Conservation (phyloP, 2,329 filamentous ascomycete genomes). For the Cryoendolithus antarcticus region DNA sequence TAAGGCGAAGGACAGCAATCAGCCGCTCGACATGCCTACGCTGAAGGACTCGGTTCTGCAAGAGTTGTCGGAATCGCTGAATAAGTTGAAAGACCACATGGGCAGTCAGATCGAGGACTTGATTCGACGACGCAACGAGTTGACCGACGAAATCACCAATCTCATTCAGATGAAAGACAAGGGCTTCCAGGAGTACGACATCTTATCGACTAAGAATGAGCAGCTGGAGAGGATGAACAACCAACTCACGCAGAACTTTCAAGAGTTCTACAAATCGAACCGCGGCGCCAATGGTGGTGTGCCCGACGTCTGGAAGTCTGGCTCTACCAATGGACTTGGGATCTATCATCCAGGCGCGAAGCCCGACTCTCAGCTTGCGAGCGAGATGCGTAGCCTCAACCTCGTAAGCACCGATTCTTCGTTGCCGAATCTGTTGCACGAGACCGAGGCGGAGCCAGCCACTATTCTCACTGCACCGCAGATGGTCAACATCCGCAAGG, state of each 20-base stretch:
- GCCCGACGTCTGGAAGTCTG: slow-evolving; percentile 26
- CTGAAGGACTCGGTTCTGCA: slow-evolving; percentile 50
- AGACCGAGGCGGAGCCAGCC: slow-evolving; percentile 52
- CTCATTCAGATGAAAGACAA: slow-evolving; percentile 80
- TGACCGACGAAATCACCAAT: slow-evolving; percentile 74
- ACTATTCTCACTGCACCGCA: slow-evolving; percentile 64
- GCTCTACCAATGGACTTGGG: slow-evolving; percentile 52
- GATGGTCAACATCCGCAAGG: slow-evolving; percentile 88
- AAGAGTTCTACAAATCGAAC: slow-evolving; percentile 80
- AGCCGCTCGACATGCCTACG: slow-evolving; percentile 65
- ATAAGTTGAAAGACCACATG: slow-evolving; percentile 69
- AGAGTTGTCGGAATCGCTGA: slow-evolving; percentile 50
- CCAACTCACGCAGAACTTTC: slow-evolving; percentile 85
- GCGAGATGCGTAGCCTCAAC: slow-evolving; percentile 32
- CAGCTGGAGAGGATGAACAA: slow-evolving; percentile 94
- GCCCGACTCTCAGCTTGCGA: slow-evolving; percentile 8
- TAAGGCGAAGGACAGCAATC: slow-evolving; percentile 69
- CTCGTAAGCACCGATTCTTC: slow-evolving; percentile 22
- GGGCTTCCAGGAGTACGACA: slow-evolving; percentile 89
- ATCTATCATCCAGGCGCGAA: slow-evolving; percentile 36
- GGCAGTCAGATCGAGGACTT: slow-evolving; percentile 68
- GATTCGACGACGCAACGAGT: slow-evolving; percentile 71
- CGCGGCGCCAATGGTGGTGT: slow-evolving; percentile 34
- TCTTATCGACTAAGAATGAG: slow-evolving; percentile 84
- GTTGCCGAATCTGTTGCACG: slow-evolving; percentile 31